Evolutionary conservation across 2,329 filamentous ascomycete genomes (phyloP), one percentile per base, ranked within the genome.

Genomic region (Myotisia sp.): DNA sequence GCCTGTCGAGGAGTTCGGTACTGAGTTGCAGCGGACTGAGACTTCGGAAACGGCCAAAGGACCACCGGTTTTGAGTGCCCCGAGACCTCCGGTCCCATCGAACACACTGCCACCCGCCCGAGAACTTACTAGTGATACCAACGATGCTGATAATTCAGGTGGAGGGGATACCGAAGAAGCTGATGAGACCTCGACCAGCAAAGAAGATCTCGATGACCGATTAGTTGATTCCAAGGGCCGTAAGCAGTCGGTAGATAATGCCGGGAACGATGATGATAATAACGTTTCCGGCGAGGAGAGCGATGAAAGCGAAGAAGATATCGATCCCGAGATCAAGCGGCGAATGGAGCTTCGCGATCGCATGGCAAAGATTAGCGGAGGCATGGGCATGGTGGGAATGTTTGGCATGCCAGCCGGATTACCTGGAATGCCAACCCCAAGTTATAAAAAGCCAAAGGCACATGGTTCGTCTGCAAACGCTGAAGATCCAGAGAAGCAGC

Each of bases 341-440:
- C 81, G 79, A 52, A 76, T 93, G 59, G 87, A 94, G 53, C 67
- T 98, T 20, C 75, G 90, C 40, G 85, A 90, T 41, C 76, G 90
- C 47, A 98, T 98, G 84, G 90, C 90, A 29, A 94, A 93, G 61
- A 90, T 98, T 79, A 92, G 87, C 46, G 87, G 87, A 36, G 87
- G 87, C 14, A 93, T 93, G 83, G 84, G 84, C 29, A 92, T 95
- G 79, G 76, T 84, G 53, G 83, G 84, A 47, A 90, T 95, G 76
- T 92, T 92, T 55, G 70, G 71, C 13, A 74, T 76, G 22, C 71
- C 70, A 23, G 74, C 74, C 39, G 71, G 84, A 53, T 69, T 79
- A 60, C 63, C 68, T 39, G 60, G 58, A 3, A 47, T 53, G 41
- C 49, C 44, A 44, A 50, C 26, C 34, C 36, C 62, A 32, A 64